Base-by-base conservation (phyloP, 768 basidiomycete species). In the Termitomyces sp. region DNA sequence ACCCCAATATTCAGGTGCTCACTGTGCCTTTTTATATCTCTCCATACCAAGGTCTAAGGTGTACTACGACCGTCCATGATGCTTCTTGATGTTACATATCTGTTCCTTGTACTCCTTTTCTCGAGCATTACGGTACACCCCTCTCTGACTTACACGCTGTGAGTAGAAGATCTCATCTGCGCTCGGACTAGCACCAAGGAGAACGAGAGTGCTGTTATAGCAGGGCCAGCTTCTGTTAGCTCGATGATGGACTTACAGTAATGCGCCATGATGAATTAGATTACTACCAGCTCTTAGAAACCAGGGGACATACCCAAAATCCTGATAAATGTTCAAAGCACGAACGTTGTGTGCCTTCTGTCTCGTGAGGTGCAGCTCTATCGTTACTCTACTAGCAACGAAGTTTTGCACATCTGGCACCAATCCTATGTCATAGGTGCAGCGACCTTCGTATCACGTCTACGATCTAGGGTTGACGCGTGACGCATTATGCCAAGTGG, bases 241-340 rank as follows among this genome's bases (percentile, higher is more conserved):
- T 9, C 14, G 9, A 36, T 24, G 11, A 3, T 18, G n/a, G n/a
- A n/a, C n/a, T n/a, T n/a, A n/a, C n/a, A n/a, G n/a, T n/a, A n/a
- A n/a, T n/a, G n/a, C n/a, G n/a, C n/a, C n/a, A n/a, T n/a, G n/a
- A n/a, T n/a, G n/a, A n/a, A n/a, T n/a, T n/a, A n/a, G n/a, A n/a
- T n/a, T n/a, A n/a, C n/a, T n/a, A n/a, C n/a, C n/a, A 66, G 63
- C 13, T 64, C 60, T 18, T 66, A 64, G 43, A 59, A 52, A 48
- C 56, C 63, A 14, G 61, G 65, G 28, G 59, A 62, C 10, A n/a
- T n/a, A n/a, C n/a, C n/a, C n/a, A n/a, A n/a, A n/a, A n/a, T n/a
- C n/a, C n/a, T n/a, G n/a, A n/a, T n/a, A n/a, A n/a, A n/a, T n/a
- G n/a, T n/a, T n/a, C n/a, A n/a, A n/a, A n/a, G n/a, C n/a, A n/a